Evolutionary conservation across 345 rosid genomes (phyloP).

Genomic region (Gossypium stocksii): DNA sequence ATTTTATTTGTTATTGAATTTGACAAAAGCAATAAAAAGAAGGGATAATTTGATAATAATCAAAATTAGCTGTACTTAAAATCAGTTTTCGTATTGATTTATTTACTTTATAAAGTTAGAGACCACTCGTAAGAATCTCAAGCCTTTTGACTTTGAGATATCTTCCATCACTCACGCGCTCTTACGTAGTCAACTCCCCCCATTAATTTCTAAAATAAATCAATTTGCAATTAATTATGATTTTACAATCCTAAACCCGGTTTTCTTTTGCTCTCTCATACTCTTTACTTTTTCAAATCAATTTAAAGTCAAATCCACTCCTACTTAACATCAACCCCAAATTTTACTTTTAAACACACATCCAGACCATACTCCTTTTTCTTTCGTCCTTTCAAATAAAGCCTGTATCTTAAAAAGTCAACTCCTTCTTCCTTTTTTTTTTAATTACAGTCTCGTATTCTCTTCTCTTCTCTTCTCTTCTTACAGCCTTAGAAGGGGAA

Average conservation of each 20-base stretch:
- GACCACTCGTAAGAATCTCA: neutral
- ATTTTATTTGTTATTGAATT: neutral
- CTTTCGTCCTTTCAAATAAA: neutral
- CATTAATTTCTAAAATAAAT: neutral
- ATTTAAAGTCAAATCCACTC: too few species aligned
- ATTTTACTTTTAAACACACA: too few species aligned
- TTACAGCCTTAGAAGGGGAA: neutral
- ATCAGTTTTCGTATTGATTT: neutral
- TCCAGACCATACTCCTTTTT: neutral
- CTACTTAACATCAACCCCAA: too few species aligned
- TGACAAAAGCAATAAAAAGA: neutral
- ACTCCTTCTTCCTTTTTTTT: neutral
- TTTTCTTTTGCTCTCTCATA: too few species aligned
- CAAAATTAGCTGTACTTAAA: neutral
- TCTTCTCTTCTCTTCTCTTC: neutral
- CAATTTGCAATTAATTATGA: neutral
- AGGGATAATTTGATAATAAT: neutral
- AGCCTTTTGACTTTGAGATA: conserved; percentile 5
- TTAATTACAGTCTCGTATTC: neutral
- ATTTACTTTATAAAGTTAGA: neutral
- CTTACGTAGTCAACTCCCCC: conserved; percentile 1
- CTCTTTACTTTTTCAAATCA: too few species aligned
- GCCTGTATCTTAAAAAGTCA: neutral
- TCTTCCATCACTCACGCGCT: neutral
- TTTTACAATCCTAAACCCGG: too few species aligned